Conservation (phyloP, 441 rosid genomes). For the Pelargonium cotyledonis region DNA sequence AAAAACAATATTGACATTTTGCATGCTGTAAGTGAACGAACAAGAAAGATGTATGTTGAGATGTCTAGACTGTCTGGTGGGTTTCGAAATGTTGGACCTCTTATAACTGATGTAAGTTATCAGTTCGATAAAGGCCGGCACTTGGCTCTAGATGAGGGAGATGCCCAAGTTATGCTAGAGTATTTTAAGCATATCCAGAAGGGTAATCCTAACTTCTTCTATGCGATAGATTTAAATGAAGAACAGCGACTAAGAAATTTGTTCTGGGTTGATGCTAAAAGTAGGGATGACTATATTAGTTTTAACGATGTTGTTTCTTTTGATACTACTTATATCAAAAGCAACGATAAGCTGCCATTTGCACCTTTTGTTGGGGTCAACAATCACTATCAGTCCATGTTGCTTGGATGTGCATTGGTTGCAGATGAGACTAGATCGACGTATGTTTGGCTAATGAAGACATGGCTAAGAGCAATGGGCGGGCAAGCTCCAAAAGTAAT, state of each 20-base stretch:
- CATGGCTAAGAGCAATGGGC: conserved; percentile 74
- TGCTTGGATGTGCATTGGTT: conserved; percentile 74
- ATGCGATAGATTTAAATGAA: conserved; percentile 67
- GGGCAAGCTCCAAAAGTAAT: conserved; percentile 65
- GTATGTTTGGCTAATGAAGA: conserved; percentile 66
- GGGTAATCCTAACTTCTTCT: conserved; percentile 68
- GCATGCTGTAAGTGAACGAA: conserved; percentile 79
- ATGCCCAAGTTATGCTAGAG: conserved; percentile 53
- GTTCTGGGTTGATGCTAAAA: conserved; percentile 78
- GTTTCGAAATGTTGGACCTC: conserved; percentile 62
- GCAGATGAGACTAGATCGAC: conserved; percentile 61
- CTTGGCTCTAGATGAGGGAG: conserved; percentile 51
- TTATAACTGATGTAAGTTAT: conserved; percentile 45
- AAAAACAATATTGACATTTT: no score
- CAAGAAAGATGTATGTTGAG: conserved; percentile 75
- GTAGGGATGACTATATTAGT: conserved; percentile 60
- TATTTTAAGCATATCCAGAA: conserved; percentile 53
- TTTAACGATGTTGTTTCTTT: conserved; percentile 71
- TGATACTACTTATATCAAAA: conserved; percentile 57
- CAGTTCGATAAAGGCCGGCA: conserved; percentile 55
- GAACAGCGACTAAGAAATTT: conserved; percentile 67
- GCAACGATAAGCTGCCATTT: conserved; percentile 76
- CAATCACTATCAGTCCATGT: conserved; percentile 70
- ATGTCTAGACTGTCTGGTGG: conserved; percentile 91
- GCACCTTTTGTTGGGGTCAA: conserved; percentile 71